phyloP scores from a whole-genome alignment of 495 filamentous ascomycete species.

The Baudoinia panamericana region DNA sequence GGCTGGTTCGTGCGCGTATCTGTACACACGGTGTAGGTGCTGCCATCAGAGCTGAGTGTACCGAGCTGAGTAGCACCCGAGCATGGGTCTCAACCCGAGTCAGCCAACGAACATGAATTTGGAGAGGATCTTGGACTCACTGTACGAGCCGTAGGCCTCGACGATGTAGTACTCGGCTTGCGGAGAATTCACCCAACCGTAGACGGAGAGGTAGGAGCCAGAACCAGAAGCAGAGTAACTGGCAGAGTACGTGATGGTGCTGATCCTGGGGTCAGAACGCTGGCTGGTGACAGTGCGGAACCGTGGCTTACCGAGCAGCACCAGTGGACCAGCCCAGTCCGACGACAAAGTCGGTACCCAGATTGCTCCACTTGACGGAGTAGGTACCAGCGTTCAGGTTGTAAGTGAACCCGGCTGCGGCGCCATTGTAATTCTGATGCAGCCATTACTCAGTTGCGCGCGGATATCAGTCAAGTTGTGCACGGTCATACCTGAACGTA shows the following conservation, averaged over 20 bases:
- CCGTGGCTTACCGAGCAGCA: not conserved
- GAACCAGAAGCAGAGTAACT: constrained; percentile 36
- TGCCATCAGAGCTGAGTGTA: constrained; percentile 45
- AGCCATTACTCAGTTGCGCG: too few species aligned
- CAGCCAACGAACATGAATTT: too few species aligned
- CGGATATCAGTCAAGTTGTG: too few species aligned
- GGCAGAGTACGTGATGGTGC: constrained; percentile 34
- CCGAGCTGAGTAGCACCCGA: constrained; percentile 39
- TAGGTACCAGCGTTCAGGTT: constrained; percentile 11
- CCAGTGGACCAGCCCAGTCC: constrained; percentile 6
- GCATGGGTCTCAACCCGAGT: constrained; percentile 29
- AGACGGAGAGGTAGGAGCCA: constrained; percentile 45
- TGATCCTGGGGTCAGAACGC: constrained; percentile 5
- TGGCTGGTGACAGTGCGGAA: not conserved
- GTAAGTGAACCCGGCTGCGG: constrained; percentile 2
- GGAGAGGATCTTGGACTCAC: not conserved
- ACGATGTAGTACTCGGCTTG: constrained; percentile 52
- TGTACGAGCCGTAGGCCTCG: constrained; percentile 42
- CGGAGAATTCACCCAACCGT: constrained; percentile 46
- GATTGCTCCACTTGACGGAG: constrained; percentile 10
- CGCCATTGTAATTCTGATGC: constrained; percentile 11
- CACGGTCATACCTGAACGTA: too few species aligned
- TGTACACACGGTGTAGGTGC: constrained; percentile 51
- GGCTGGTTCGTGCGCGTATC: constrained; percentile 45
- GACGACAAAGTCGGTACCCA: constrained; percentile 12